A percentile compares a stretch with the other conserved stretches of the same genome.
Conservation (phyloP, 345 rosid genomes). For the Eucalyptus cloeziana region DNA sequence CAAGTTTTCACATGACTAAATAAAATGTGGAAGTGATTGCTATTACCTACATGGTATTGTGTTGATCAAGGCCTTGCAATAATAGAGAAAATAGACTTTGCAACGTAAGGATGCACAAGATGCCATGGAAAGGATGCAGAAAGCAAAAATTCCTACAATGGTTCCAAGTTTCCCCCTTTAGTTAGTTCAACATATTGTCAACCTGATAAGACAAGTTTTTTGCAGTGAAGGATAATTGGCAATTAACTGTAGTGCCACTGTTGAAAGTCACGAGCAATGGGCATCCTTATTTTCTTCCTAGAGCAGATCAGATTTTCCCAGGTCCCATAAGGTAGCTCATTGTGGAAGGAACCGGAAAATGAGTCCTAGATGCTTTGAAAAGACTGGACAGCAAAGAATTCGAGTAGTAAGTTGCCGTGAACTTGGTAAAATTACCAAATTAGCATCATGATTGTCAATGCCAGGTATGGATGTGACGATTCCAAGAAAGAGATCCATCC, state of each 20-base stretch:
- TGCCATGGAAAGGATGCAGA: neutral
- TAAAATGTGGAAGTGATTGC: neutral
- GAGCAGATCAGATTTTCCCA: neutral
- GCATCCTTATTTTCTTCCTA: neutral
- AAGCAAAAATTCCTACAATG: neutral
- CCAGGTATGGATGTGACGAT: slow-evolving; percentile 73
- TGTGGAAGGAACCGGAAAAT: neutral
- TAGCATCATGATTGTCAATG: slow-evolving; percentile 80
- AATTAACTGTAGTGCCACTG: neutral
- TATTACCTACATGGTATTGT: neutral
- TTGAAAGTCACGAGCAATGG: neutral
- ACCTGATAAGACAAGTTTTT: neutral
- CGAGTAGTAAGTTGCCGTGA: neutral
- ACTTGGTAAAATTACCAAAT: slow-evolving; percentile 26
- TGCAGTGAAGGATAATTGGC: neutral
- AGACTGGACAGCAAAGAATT: neutral
- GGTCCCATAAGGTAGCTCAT: neutral
- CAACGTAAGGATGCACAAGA: neutral
- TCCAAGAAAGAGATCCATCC: slow-evolving; percentile 42
- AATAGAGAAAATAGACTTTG: neutral
- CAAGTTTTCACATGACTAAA: neutral
- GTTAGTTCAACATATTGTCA: neutral
- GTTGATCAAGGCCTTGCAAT: neutral
- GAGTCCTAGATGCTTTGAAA: neutral
- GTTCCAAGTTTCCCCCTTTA: neutral